These are phyloP conservation scores for Fraxinus cuspidata DNA, from an alignment of 257 asterid genomes.

Conservation along the genomic window DNA sequence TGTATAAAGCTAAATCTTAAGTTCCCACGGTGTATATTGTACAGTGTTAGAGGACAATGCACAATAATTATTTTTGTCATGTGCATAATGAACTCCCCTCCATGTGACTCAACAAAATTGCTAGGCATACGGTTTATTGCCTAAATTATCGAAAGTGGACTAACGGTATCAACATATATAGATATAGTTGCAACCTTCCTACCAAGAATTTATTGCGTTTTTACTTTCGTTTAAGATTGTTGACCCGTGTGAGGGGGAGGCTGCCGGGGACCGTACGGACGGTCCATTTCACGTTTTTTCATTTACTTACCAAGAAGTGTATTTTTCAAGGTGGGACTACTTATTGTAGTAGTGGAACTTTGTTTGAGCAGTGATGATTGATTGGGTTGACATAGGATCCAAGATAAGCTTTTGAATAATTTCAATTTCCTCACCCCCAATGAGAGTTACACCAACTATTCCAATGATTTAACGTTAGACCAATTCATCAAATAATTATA, in stretches of 20 bases:
- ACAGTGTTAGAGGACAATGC: not conserved
- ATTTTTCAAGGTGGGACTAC: not conserved
- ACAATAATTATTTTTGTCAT: too few species aligned
- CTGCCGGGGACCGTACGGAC: too few species aligned
- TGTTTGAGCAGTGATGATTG: not conserved
- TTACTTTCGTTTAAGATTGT: too few species aligned
- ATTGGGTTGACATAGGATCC: not conserved
- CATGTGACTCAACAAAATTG: too few species aligned
- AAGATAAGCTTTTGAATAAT: not conserved
- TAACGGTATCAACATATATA: too few species aligned
- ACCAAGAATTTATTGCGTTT: too few species aligned
- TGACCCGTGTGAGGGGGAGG: too few species aligned
- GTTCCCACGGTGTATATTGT: not conserved
- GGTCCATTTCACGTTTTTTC: not conserved
- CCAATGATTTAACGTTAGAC: not conserved
- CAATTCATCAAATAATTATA: not conserved
- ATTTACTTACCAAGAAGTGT: not conserved
- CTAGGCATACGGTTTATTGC: too few species aligned
- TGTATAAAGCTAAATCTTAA: too few species aligned
- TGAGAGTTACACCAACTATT: not conserved
- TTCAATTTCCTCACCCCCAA: not conserved
- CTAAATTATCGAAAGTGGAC: too few species aligned
- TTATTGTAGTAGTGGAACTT: not conserved
- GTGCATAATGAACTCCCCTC: too few species aligned
- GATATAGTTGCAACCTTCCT: too few species aligned